Evolutionary conservation across 2,329 filamentous ascomycete species (phyloP), one percentile per base, ranked within the genome.

Genomic region (Clarireedia monteithiana): DNA sequence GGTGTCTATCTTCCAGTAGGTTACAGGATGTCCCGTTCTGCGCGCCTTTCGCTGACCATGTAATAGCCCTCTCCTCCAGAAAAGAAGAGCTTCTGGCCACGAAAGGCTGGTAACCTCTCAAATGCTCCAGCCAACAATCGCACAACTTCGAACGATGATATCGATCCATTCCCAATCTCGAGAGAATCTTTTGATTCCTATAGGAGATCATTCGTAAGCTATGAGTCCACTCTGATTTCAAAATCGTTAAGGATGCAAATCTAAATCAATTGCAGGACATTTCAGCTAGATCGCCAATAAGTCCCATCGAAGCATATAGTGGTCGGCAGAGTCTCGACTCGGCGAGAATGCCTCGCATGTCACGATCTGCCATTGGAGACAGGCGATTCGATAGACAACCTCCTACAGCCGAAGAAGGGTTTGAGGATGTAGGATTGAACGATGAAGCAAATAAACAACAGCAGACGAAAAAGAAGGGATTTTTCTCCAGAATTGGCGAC

Each of bases 171-270:
- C 70, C 90, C 88, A 61, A 97, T 97, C 70, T 96, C 91, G 39
- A 83, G 92, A 66, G 94, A 97, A 74, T 96, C 91, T 2, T 97
- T 97, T 68, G 94, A 97, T 70, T 96, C 91, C 3, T 97, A 97
- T 73, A 81, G 94, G 61, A 84, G 94, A 66, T 96, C 91, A 61
- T 97, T 97, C 75, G 92, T 96, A 80, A 64, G 86, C 77, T 14
- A 15, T 26, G 48, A 30, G 5, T 15, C 44, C 10, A 47, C 20
- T 20, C 20, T 2, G 20, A 48, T 54, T 15, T n/a, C 17, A 24
- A 9, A 40, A 30, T 4, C 12, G 17, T 4, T 9, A 38, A 48
- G 36, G 34, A 27, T 15, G 17, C 30, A 15, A 12, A 23, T 34
- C 56, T 63, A 34, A 60, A 59, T 9, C 45, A n/a, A 56, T 38